Conservation (phyloP, 2,329 filamentous ascomycete species). For the Diaporthe amygdali region DNA sequence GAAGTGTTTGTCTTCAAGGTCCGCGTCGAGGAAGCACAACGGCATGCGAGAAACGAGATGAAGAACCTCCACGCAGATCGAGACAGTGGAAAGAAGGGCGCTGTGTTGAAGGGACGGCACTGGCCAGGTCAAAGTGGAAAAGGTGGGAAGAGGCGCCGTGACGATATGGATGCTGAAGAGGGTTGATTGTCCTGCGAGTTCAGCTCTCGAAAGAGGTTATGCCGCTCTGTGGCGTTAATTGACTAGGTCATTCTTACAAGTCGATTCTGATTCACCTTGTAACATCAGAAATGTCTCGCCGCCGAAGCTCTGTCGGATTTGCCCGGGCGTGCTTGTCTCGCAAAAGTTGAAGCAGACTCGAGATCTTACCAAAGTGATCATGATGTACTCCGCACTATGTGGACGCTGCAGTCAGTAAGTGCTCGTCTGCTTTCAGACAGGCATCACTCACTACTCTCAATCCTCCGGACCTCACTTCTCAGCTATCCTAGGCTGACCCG, state of each 20-base stretch:
- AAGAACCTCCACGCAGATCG: conserved; percentile 71
- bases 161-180: conserved; percentile 79
- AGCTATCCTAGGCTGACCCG: not conserved
- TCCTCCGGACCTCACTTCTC: not conserved
- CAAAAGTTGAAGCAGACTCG: not conserved
- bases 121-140: conserved; percentile 39
- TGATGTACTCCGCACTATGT: not conserved
- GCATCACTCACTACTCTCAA: not conserved
- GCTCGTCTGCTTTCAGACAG: not conserved
- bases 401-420: not conserved
- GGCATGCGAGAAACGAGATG: conserved; percentile 80
- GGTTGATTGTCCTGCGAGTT: conserved; percentile 45
- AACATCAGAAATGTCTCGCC: not conserved
- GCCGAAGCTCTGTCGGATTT: not conserved
- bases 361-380: not conserved
- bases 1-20: conserved; percentile 83
- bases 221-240: not conserved
- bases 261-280: not conserved
- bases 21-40: conserved; percentile 82
- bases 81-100: conserved; percentile 63
- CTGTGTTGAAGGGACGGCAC: conserved; percentile 50
- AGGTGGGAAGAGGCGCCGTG: conserved; percentile 47
- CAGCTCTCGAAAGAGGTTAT: no score
- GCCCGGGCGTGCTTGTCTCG: no score
- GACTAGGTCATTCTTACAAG: not conserved